Percentiles rank a stretch among this genome's conserved stretches.
Evolutionary conservation across 2,329 filamentous ascomycete species (phyloP).

Genomic region (Botryosphaeria dothidea): DNA sequence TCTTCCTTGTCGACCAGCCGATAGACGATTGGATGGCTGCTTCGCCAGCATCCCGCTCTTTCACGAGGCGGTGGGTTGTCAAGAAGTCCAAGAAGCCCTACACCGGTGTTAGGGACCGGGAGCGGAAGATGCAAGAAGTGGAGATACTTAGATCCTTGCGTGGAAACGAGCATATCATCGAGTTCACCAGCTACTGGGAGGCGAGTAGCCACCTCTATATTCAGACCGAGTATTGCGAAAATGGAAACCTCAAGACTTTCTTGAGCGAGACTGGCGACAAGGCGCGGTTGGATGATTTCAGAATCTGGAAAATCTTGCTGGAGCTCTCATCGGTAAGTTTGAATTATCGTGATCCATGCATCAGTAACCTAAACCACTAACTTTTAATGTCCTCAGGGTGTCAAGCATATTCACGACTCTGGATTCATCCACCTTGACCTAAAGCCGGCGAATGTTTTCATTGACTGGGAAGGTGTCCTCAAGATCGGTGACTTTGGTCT

Average conservation of each 20-base stretch:
- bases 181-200: constrained; percentile 87
- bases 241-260: constrained; percentile 86
- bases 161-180: constrained; percentile 80
- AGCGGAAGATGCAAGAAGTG: constrained; percentile 82
- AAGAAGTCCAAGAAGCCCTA: constrained; percentile 89
- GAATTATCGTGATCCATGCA: constrained; percentile 17
- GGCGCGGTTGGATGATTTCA: constrained; percentile 90
- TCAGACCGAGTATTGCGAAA: constrained; percentile 95
- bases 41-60: constrained; percentile 28
- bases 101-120: constrained; percentile 75
- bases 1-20: constrained; percentile 73
- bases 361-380: constrained; percentile 27
- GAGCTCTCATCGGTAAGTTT: constrained; percentile 76
- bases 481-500: constrained; percentile 88
- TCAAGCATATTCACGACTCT: constrained; percentile 86
- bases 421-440: constrained; percentile 84
- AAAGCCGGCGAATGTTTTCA: constrained; percentile 81
- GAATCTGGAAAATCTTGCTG: constrained; percentile 96
- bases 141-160: constrained; percentile 73
- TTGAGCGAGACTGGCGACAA: constrained; percentile 78
- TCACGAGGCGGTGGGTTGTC: constrained; percentile 72
- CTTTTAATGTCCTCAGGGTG: constrained; percentile 62
- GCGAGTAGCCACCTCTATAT: constrained; percentile 85
- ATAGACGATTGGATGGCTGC: constrained; percentile 33
- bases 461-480: constrained; percentile 76